Evolutionary conservation across 2,329 filamentous ascomycete species (phyloP).

Genomic region (Didymella keratinophila): DNA sequence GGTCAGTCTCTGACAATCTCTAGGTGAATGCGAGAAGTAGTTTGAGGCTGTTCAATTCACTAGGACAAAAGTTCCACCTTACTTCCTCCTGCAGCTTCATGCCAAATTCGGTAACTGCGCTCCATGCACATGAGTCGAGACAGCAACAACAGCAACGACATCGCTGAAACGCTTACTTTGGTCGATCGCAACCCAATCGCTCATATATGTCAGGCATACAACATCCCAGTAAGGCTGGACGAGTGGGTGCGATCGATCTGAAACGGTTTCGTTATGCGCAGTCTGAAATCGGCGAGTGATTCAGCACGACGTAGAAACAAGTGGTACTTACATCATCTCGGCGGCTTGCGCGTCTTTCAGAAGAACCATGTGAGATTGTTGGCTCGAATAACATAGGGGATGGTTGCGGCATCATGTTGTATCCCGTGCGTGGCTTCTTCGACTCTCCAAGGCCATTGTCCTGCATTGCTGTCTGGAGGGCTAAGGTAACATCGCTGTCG

Average conservation of each 20-base stretch:
- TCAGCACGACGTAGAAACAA: slow-evolving; percentile 28
- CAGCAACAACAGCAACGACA: neutral
- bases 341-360: slow-evolving; percentile 23
- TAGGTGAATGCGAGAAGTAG: neutral
- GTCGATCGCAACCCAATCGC: neutral
- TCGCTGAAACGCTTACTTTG: slow-evolving; percentile 6
- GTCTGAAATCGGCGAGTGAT: slow-evolving; percentile 28
- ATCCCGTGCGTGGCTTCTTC: slow-evolving; percentile 28
- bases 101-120: slow-evolving; percentile 1
- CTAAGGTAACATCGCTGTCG: slow-evolving; percentile 26
- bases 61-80: neutral
- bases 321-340: slow-evolving; percentile 43
- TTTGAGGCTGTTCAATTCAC: neutral
- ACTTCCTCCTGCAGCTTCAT: slow-evolving; percentile 5
- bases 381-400: slow-evolving; percentile 36
- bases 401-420: slow-evolving; percentile 31
- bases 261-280: slow-evolving; percentile 42
- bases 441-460: slow-evolving; percentile 32
- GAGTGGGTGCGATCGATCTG: slow-evolving; percentile 25
- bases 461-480: slow-evolving; percentile 26
- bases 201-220: slow-evolving; percentile 31
- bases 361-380: slow-evolving; percentile 21
- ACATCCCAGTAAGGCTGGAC: slow-evolving; percentile 25
- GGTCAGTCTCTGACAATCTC: slow-evolving; percentile 19
- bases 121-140: slow-evolving; percentile 4